Conservation (phyloP, 2,329 filamentous ascomycete species). For the Penicillium sp. region DNA sequence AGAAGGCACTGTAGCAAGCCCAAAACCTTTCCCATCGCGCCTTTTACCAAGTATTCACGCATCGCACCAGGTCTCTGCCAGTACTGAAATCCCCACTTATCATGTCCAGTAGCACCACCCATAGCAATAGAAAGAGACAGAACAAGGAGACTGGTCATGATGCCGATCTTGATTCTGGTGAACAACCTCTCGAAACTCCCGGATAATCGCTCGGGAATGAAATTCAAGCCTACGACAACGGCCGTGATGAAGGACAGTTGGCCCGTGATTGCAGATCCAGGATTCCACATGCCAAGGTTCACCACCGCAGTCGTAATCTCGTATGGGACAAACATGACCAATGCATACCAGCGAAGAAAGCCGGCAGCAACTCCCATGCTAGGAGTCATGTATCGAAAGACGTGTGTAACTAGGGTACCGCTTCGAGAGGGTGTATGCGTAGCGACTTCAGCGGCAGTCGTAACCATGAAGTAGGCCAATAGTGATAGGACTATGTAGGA, state of each 20-base stretch:
- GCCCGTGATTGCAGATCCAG: conserved; percentile 36
- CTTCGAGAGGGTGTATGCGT: conserved; percentile 37
- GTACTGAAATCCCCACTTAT: conserved; percentile 51
- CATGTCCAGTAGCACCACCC: conserved; percentile 49
- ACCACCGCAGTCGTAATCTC: conserved; percentile 66
- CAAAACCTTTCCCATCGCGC: conserved; percentile 49
- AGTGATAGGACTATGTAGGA: conserved; percentile 51
- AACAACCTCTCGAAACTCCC: conserved; percentile 51
- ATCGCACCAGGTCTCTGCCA: conserved; percentile 50
- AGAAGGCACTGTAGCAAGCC: conserved; percentile 52
- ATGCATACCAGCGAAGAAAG: conserved; percentile 47
- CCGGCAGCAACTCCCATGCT: conserved; percentile 40
- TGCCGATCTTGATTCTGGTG: conserved; percentile 49
- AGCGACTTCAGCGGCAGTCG: conserved; percentile 40
- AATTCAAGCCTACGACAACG: conserved; percentile 54
- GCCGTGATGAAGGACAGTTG: conserved; percentile 55
- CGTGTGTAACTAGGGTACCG: conserved; percentile 41
- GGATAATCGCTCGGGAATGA: conserved; percentile 49
- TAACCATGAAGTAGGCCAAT: conserved; percentile 50
- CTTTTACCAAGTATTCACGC: conserved; percentile 47
- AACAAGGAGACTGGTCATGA: conserved; percentile 49
- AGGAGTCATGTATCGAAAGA: conserved; percentile 39
- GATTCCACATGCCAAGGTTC: conserved; percentile 60
- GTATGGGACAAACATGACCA: conserved; percentile 49
- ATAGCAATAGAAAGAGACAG: conserved; percentile 53